Base-by-base conservation (phyloP, 1,284 basidiomycete genomes). In the Leccinum pachyderme region DNA sequence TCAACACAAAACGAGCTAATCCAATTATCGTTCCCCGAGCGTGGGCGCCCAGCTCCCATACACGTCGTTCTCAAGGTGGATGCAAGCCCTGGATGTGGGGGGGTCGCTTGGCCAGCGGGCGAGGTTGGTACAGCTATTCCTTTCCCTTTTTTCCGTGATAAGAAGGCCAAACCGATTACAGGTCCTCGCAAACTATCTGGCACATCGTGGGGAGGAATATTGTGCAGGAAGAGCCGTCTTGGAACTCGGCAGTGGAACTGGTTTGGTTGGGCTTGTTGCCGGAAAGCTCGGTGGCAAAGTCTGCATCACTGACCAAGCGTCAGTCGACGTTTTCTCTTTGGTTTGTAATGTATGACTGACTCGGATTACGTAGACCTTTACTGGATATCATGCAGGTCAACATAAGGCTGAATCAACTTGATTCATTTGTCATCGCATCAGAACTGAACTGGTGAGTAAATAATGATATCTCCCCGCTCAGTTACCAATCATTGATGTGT, bases 291-390 rank as follows among this genome's bases (percentile, higher is more conserved):
- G 85, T 1, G 82, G 75, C 25, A 64, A 71, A 12, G 84, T 90
- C 32, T 89, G 82, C 73, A 88, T 95, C 59, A 96, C 95, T 12
- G 94, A 98, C 74, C 94, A 96, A 80, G 79, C 79, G 90, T 95
- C 69, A 72, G 91, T 82, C 58, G 52, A 59, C 53, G 57, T 53
- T 46, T 27, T 35, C 56, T 44, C 32, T 33, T 45, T 54, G 56
- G 33, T 52, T 55, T 27, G 13, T 50, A 13, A 57, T 35, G 51
- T 45, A 49, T 55, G 59, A 61, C 60, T 72, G 53, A 60, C 60
- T 53, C 44, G 47, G 49, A 39, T 55, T 43, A 57, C 50, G 44
- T 55, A 94, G 93, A 33, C 83, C 83, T 5, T 73, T 95, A 4
- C 75, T 95, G 9, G 77, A 79, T 45, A 86, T 92, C 56, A 94